Base-by-base conservation (phyloP, 2,329 filamentous ascomycete species). In the Trichoderma endophyticum region DNA sequence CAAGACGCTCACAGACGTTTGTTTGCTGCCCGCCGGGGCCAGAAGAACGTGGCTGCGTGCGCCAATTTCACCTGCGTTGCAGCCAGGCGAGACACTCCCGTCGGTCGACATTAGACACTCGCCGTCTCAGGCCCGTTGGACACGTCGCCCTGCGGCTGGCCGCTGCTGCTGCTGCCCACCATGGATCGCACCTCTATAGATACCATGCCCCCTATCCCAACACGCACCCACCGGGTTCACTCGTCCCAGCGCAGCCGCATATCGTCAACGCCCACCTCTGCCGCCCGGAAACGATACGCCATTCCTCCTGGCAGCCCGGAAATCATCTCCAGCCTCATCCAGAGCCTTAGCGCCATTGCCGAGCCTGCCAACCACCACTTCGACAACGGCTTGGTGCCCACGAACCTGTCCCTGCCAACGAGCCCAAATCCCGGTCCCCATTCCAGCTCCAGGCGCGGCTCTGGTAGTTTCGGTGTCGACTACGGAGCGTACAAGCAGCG, bases 291-390 rank as follows among this genome's bases (percentile, higher is more conserved):
- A 70, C 73, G 66, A 34, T 72, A 73, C 57, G 77, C 73, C 71
- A 73, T 83, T 59, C 78, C 83, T 30, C 84, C 86, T 54, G 85
- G 88, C 15, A 89, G 89, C 63, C 91, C 92, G 72, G 91, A 93
- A 78, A 88, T 94, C 79, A 93, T 91, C 72, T 90, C 88, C 30
- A 88, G 86, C 70, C 84, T 90, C 69, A 94, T 92, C 82, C 93
- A 90, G 74, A 93, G 87, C 69, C 85, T 92, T 48, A 89, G 89
- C 76, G 89, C 89, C 77, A 93, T 88, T 76, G 92, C 90, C 24
- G 86, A 88, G 63, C 91, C 92, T 26, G 87, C 91, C 70, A 89
- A 87, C 79, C 86, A 88, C 73, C 90, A 93, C 79, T 93, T 94
- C 78, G 92, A 94, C 76, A 86, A 84, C 70, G 82, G 86, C 65